Evolutionary conservation across 2,329 filamentous ascomycete genomes (phyloP).

Genomic region (Decorospora gaudefroyi): DNA sequence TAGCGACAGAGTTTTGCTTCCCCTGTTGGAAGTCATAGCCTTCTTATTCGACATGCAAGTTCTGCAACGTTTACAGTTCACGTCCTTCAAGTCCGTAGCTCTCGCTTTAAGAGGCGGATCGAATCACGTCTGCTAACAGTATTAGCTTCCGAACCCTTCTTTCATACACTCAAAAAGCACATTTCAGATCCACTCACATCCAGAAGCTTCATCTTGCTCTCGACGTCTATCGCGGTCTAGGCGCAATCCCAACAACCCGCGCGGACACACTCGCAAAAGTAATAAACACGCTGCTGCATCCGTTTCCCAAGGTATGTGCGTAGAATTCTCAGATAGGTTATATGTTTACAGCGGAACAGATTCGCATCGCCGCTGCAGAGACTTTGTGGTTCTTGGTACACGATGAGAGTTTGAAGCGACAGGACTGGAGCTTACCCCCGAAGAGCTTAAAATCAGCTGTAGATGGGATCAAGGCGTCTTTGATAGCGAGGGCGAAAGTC

Average conservation of each 20-base stretch:
- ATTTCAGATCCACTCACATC: slow-evolving; percentile 82
- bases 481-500: not conserved
- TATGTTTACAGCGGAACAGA: slow-evolving; percentile 22
- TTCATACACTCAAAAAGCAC: slow-evolving; percentile 72
- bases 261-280: slow-evolving; percentile 69
- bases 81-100: slow-evolving; percentile 59
- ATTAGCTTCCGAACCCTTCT: slow-evolving; percentile 64
- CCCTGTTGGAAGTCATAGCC: slow-evolving; percentile 74
- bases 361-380: slow-evolving; percentile 49
- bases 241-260: slow-evolving; percentile 56
- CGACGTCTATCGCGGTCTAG: slow-evolving; percentile 75
- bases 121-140: slow-evolving; percentile 2
- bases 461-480: slow-evolving; percentile 28
- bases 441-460: slow-evolving; percentile 42
- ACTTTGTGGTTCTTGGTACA: slow-evolving; percentile 47
- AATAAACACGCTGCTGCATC: slow-evolving; percentile 74
- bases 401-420: slow-evolving; percentile 41
- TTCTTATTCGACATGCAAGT: slow-evolving; percentile 64
- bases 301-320: slow-evolving; percentile 70
- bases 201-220: slow-evolving; percentile 80
- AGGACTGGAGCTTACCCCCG: slow-evolving; percentile 33
- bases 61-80: slow-evolving; percentile 46
- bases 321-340: not conserved
- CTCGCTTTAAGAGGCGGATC: too few relatives aligned
- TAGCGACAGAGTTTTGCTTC: slow-evolving; percentile 73